These are phyloP conservation scores for Paraphaeosphaeria minitans DNA, from an alignment of 2,329 filamentous ascomycete genomes.

Conservation along the genomic window DNA sequence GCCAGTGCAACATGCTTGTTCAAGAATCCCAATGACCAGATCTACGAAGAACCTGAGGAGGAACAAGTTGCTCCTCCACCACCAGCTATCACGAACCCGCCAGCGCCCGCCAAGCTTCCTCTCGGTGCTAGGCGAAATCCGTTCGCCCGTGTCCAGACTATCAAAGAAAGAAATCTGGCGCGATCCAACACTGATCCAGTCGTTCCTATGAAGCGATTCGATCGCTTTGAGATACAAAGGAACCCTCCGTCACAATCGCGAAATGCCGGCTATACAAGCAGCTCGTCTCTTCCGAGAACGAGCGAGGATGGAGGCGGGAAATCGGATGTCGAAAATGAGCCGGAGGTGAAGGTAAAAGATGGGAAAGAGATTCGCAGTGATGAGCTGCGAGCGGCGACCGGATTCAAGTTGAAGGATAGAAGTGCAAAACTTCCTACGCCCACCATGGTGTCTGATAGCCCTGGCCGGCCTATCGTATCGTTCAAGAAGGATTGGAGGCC, in stretches of 20 bases:
- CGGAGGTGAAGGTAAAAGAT: conserved; percentile 66
- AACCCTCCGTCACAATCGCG: conserved; percentile 84
- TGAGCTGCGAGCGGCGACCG: conserved; percentile 88
- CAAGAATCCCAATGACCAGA: conserved; percentile 72
- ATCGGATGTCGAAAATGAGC: conserved; percentile 37
- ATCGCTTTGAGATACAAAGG: conserved; percentile 75
- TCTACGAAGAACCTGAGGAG: conserved; percentile 85
- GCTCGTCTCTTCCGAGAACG: conserved; percentile 52
- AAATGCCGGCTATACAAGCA: conserved; percentile 79
- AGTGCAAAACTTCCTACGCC: conserved; percentile 87
- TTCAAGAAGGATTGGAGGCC: conserved; percentile 86
- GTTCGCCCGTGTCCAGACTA: conserved; percentile 65
- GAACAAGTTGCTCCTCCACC: conserved; percentile 31
- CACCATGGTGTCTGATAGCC: conserved; percentile 86
- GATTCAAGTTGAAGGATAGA: conserved; percentile 84
- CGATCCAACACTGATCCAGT: conserved; percentile 53
- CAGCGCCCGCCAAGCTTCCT: conserved; percentile 51
- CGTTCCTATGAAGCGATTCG: conserved; percentile 49
- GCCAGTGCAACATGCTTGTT: conserved; percentile 73
- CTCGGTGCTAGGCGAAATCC: conserved; percentile 65
- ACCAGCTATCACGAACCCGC: conserved; percentile 36
- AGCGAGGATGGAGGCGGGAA: conserved; percentile 32
- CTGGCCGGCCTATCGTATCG: conserved; percentile 94
- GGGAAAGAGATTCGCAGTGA: conserved; percentile 83
- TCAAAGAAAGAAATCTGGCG: conserved; percentile 52